Evolutionary conservation across 176 grass and related monocot species (phyloP).

Genomic region (Juncus inflexus): DNA sequence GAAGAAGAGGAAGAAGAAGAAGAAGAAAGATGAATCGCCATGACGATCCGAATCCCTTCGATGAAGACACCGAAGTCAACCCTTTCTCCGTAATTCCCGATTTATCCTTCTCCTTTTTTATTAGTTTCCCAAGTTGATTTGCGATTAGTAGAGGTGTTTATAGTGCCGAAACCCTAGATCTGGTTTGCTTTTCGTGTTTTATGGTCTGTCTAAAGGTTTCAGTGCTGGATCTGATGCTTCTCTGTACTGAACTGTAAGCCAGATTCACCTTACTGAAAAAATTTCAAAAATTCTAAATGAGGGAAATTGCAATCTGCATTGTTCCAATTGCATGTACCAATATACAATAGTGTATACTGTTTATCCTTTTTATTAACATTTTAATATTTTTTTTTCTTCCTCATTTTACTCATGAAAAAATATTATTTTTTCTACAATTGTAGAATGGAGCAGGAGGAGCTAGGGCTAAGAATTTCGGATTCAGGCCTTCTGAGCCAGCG

Average conservation of each 20-base stretch:
- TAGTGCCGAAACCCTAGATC: constrained; percentile 19
- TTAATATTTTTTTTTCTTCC: background rate
- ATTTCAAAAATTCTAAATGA: no score
- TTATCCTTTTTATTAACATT: background rate
- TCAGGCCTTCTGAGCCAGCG: constrained; percentile 36
- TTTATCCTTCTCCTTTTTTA: no score
- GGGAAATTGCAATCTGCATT: no score
- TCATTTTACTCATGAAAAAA: constrained; percentile 4
- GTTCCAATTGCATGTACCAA: background rate
- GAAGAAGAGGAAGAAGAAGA: background rate
- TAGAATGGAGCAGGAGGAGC: constrained; percentile 55
- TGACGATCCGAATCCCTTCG: constrained; percentile 79
- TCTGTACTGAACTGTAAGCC: no score
- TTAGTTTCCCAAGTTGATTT: no score
- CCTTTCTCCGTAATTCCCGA: constrained; percentile 56
- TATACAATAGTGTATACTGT: background rate
- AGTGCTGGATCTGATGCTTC: background rate
- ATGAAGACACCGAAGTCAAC: constrained; percentile 59
- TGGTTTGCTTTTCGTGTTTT: constrained; percentile 7
- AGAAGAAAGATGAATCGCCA: constrained; percentile 45
- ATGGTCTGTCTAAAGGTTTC: background rate
- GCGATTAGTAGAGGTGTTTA: background rate
- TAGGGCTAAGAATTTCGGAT: constrained; percentile 41
- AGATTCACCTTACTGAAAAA: no score
- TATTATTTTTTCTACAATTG: constrained; percentile 16